Base-by-base conservation (phyloP, 2,329 filamentous ascomycete species). In the Penicillium sp. region DNA sequence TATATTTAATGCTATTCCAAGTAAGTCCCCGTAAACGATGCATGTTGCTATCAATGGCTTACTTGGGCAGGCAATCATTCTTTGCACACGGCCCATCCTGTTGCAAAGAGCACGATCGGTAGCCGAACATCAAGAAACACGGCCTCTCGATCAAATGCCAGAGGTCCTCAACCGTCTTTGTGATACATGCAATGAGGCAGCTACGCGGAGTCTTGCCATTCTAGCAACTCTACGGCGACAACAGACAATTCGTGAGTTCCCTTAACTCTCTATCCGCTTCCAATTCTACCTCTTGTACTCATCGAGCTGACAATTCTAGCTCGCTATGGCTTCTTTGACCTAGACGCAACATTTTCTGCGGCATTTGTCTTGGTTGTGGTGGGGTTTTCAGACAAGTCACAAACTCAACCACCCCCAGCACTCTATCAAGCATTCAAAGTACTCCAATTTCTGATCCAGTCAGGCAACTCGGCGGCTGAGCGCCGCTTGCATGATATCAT, bases 301-400 rank as follows among this genome's bases (percentile, higher is more conserved):
- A 18, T 18, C 18, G 10, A 39, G 27, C 49, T 52, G n/a, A 52
- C 36, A 27, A 18, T 18, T 18, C 18, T 18, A 54, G 51, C 51
- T 13, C 55, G 61, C 10, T 65, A 62, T 43, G 62, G 62, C 5
- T 65, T 64, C 31, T 65, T 65, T 22, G 62, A 65, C 36, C 27
- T 65, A 4, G 62, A 64, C 4, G 61, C 62, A 18, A 62, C 59
- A 11, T 65, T 65, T 13, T 63, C 62, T 18, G 59, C 61, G 7
- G 62, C 62, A 8, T 65, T 65, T 38, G 59, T 65, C 2, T 47
- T 65, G 31, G 61, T 64, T 2, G 62, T 65, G 59, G 48, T 52
- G 7, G 59, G 61, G 1, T 56, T 62, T 16, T 27, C 59, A 7
- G 46, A 61, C 21, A 54, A 54, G 11, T 31, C 52, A 2, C 52